Percentiles rank a stretch among this genome's conserved stretches.
Evolutionary conservation across 2,329 filamentous ascomycete species (phyloP).

Genomic region (Aspergillus pseudonomiae): DNA sequence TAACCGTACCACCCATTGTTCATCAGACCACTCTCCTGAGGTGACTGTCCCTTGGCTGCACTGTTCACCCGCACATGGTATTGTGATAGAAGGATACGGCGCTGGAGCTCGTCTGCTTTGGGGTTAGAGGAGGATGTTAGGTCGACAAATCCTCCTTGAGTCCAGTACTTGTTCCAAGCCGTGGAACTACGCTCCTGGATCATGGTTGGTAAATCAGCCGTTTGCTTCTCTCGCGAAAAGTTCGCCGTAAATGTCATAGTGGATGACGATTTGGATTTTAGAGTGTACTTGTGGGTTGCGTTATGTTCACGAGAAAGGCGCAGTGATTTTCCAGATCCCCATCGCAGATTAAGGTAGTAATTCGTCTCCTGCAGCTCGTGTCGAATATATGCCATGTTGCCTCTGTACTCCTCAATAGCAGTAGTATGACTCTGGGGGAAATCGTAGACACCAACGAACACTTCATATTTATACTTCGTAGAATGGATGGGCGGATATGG

Average conservation of each 20-base stretch:
- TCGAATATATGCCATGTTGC: conserved; percentile 7
- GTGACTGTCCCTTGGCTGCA: conserved; percentile 17
- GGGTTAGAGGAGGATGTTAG: conserved; percentile 14
- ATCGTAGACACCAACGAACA: conserved; percentile 17
- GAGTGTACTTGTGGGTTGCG: conserved; percentile 11
- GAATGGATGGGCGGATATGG: conserved; percentile 20
- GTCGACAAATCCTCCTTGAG: conserved; percentile 17
- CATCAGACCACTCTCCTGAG: conserved; percentile 22
- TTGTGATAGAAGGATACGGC: conserved; percentile 19
- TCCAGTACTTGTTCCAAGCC: conserved; percentile 19
- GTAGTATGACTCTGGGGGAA: conserved; percentile 17
- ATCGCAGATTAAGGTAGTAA: conserved; percentile 15
- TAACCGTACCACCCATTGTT: conserved; percentile 23
- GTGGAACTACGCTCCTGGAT: neutral
- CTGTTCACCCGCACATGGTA: conserved; percentile 20
- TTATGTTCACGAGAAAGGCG: conserved; percentile 1
- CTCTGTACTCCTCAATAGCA: neutral
- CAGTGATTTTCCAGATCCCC: conserved; percentile 8
- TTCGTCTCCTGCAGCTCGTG: conserved; percentile 17
- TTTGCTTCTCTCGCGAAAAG: conserved; percentile 8
- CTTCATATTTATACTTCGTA: conserved; percentile 19
- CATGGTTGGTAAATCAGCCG: neutral
- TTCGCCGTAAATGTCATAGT: conserved; percentile 13
- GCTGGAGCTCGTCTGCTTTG: conserved; percentile 18
- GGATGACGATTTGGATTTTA: neutral